Percentiles rank a stretch among this genome's conserved stretches.
These are phyloP conservation scores for Hymenoscyphus infarciens DNA, from an alignment of 2,329 filamentous ascomycete species.

Conservation along the genomic window DNA sequence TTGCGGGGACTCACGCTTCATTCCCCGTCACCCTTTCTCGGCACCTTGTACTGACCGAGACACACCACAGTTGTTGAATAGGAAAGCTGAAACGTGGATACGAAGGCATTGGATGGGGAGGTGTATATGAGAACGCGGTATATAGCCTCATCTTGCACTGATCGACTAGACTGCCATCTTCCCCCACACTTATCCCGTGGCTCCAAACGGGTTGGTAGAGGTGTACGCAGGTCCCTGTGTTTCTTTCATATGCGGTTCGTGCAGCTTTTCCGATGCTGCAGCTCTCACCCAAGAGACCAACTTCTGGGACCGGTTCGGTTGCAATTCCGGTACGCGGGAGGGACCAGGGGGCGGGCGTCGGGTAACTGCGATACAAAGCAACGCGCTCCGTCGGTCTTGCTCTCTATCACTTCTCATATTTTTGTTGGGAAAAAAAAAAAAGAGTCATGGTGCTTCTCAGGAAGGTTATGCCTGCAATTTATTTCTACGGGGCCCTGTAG, in stretches of 20 bases:
- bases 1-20: not conserved
- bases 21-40: not conserved
- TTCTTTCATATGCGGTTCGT: conserved; percentile 4
- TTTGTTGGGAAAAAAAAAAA: not conserved
- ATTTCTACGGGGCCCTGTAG: not conserved
- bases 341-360: conserved; percentile 1
- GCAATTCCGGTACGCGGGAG: not conserved
- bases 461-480: not conserved
- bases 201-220: conserved; percentile 4
- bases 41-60: conserved; percentile 1
- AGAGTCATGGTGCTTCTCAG: not conserved
- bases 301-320: conserved; percentile 3
- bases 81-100: conserved; percentile 2
- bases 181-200: not conserved
- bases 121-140: conserved; percentile 2
- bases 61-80: not conserved
- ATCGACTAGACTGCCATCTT: not conserved
- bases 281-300: conserved; percentile 4
- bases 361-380: conserved; percentile 4
- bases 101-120: not conserved
- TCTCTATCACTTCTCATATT: conserved; percentile 7
- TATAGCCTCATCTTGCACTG: conserved; percentile 3
- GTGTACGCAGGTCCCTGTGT: conserved; percentile 1
- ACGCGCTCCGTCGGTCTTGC: not conserved
- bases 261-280: conserved; percentile 7